Evolutionary conservation across 495 filamentous ascomycete genomes (phyloP), one percentile per base, ranked within the genome.

Genomic region (Penicillium turbatum): DNA sequence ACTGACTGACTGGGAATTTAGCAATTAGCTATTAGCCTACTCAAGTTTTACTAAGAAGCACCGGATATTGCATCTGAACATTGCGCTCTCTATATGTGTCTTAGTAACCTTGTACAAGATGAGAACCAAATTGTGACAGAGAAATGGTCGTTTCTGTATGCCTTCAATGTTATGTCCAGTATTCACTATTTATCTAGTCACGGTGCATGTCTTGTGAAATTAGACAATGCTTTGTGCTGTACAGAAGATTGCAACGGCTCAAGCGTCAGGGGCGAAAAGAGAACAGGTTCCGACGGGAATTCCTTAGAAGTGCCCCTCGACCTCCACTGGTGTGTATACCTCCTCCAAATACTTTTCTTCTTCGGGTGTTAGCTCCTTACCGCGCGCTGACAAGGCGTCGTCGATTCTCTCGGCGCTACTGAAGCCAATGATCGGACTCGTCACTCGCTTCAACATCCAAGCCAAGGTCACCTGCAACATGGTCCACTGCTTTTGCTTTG

Each of bases 391-490:
- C 26, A 81, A 61, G 7, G 76, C 78, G 55, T 84, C 77, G 6
- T 85, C 77, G 16, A 87, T 66, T 36, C 84, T 67, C 57, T 76
- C 68, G 6, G 76, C 54, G 43, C 67, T 82, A 47, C 69, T 76
- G 49, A 87, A 73, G 3, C 84, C 84, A 41, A 86, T 72, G 24
- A 86, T 83, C 8, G 83, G 81, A 34, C 69, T 74, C 8, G 72
- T 66, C 3, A 74, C 74, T 5, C 66, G 54, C 35, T 77, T 71
- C 55, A 79, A 68, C 44, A 79, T 74, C 83, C 85, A 88, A 9
- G 82, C 83, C 31, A 83, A 69, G 2, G 82, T 76, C 13, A 88
- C 78, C 11, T 75, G 73, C 2, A 76, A 73, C 69, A 88, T 86
- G 27, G 55, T 72, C 50, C 72, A 69, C 12, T 73, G 74, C 52